Evolutionary conservation across 345 rosid species (phyloP), one percentile per base, ranked within the genome.

Genomic region (Linum usitatissimum): DNA sequence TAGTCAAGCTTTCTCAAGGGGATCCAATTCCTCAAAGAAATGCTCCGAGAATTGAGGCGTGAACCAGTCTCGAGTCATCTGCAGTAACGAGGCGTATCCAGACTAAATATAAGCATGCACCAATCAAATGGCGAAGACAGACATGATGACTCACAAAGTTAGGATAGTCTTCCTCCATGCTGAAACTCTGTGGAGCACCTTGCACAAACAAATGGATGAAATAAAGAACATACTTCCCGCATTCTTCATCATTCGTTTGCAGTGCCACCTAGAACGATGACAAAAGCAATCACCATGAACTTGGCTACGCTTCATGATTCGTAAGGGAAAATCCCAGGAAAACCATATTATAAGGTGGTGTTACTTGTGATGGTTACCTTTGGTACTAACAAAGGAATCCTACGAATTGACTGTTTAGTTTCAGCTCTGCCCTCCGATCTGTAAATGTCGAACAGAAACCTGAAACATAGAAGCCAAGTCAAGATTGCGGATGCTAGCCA

Each of bases 1-100:
- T 12, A 6, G 48, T 6, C 48, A 40, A 40, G 13, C 48, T 6
- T 7, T 12, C 48, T 12, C 48, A 40, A 23, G 28, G 28, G 66
- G 57, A 31, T 66, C 51, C 36, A 75, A 57, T 60, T 70, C 71
- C 72, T 76, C 66, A 53, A 79, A 73, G 51, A 81, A 85, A 38
- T 40, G 28, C 6, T 75, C 80, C 71, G 81, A 59, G 34, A 71
- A 66, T 59, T 81, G 66, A 55, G 67, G 76, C 56, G 64, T 64
- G 72, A 87, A 87, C 95, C 95, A 87, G 66, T 80, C 76, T 53
- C 68, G 75, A 36, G 57, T 65, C 95, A 87, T 76, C 89, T 87
- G 84, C 61, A 65, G 18, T 55, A 36, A 34, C 21, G 42, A 57
- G 56, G 34, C 53, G 3, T 3, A 1, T 21, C 5, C 49, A 45